Conservation (phyloP, 148 eudicot species). For the Persicaria tinctoria region DNA sequence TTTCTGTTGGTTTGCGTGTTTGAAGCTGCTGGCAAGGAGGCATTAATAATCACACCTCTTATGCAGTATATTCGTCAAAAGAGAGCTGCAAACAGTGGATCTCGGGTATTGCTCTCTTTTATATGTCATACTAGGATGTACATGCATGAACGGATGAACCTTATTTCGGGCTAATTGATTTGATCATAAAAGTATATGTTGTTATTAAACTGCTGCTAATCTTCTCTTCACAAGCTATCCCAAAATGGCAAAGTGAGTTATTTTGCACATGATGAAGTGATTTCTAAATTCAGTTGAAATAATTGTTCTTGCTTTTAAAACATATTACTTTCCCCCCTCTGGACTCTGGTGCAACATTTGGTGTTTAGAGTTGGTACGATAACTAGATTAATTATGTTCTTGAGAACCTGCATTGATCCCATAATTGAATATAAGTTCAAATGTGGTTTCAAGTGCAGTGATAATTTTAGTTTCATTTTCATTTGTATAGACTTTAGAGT, state of each 20-base stretch:
- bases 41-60: conserved; percentile 50
- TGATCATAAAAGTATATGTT: neutral
- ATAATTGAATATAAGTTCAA: neutral
- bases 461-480: neutral
- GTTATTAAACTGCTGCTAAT: neutral
- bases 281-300: neutral
- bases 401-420: neutral
- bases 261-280: neutral
- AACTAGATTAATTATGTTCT: neutral
- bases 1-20: neutral
- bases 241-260: neutral
- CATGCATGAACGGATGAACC: neutral
- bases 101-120: conserved; percentile 35
- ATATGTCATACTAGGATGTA: neutral
- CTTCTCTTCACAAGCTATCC: neutral
- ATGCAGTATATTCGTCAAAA: conserved; percentile 61
- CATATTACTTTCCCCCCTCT: neutral
- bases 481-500: neutral
- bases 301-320: neutral
- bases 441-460: neutral
- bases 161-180: neutral
- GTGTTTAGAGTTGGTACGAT: neutral
- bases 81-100: conserved; percentile 50
- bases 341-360: neutral
- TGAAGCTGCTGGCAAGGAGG: conserved; percentile 47